Evolutionary conservation across 495 filamentous ascomycete genomes (phyloP).

Genomic region (Aspergillus hancockii): DNA sequence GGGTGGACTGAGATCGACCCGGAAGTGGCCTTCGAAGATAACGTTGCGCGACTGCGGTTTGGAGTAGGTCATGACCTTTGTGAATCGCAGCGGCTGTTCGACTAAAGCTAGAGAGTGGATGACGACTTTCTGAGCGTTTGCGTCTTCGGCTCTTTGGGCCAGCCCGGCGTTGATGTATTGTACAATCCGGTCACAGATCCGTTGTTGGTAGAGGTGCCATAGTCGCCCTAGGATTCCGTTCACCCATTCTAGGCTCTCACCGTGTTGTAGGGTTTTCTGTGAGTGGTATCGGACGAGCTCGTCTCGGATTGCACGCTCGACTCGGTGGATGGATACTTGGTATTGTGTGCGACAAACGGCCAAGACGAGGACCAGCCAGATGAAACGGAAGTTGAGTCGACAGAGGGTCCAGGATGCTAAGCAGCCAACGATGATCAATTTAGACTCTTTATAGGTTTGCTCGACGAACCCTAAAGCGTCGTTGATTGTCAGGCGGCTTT

Average conservation of each 20-base stretch:
- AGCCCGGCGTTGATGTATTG: conserved; percentile 18
- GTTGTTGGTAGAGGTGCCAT: conserved; percentile 19
- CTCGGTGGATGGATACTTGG: conserved; percentile 10
- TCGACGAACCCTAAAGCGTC: conserved; percentile 3
- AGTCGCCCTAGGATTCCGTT: conserved; percentile 12
- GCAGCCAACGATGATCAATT: conserved; percentile 16
- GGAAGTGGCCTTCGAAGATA: conserved; percentile 19
- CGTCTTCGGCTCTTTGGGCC: conserved; percentile 6
- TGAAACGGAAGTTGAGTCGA: conserved; percentile 13
- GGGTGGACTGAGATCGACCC: conserved; percentile 11
- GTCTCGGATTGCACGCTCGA: conserved; percentile 15
- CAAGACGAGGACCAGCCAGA: conserved; percentile 15
- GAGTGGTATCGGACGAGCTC: conserved; percentile 16
- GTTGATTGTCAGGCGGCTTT: not conserved
- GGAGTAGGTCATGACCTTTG: conserved; percentile 6
- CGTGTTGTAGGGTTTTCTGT: conserved; percentile 10
- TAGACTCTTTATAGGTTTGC: conserved; percentile 18
- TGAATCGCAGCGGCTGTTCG: conserved; percentile 16
- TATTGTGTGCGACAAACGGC: conserved; percentile 17
- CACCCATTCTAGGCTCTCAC: conserved; percentile 18
- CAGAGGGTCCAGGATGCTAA: conserved; percentile 14
- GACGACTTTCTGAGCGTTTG: conserved; percentile 11
- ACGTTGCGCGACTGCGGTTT: conserved; percentile 17
- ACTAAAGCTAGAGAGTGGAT: conserved; percentile 15
- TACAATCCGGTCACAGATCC: conserved; percentile 10